These are phyloP conservation scores for Dendrostoma leiphaemia DNA, from an alignment of 2,329 filamentous ascomycete genomes.

Conservation along the genomic window DNA sequence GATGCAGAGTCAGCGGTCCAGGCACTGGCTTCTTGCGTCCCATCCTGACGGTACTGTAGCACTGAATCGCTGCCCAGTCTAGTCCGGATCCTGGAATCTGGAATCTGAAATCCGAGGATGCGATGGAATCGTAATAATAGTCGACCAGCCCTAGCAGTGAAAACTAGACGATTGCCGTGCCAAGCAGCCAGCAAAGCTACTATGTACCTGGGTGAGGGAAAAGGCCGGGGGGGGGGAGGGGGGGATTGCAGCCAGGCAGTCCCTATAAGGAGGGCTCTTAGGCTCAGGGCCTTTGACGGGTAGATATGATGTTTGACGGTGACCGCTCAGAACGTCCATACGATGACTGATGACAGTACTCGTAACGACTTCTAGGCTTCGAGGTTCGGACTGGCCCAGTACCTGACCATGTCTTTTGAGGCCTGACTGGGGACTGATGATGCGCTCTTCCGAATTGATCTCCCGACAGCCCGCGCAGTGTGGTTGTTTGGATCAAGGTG, in stretches of 20 bases:
- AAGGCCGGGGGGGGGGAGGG: neutral
- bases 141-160: neutral
- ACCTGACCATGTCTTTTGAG: no score
- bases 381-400: no score
- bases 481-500: neutral
- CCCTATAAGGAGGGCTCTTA: neutral
- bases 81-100: no score
- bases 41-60: constrained; percentile 1
- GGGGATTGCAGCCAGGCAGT: neutral
- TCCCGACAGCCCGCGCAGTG: neutral
- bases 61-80: neutral
- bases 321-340: neutral
- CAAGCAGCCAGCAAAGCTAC: no score
- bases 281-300: neutral
- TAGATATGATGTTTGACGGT: neutral
- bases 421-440: neutral
- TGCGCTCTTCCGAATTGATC: neutral
- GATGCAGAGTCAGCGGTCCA: constrained; percentile 3
- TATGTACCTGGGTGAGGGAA: no score
- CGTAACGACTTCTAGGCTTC: no score
- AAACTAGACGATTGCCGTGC: neutral
- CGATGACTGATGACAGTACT: neutral
- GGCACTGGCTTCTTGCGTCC: constrained; percentile 19
- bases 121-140: neutral
- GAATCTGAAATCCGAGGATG: neutral